Evolutionary conservation across 2,329 filamentous ascomycete species (phyloP), one percentile per base, ranked within the genome.

Genomic region (Alternaria arbusti): DNA sequence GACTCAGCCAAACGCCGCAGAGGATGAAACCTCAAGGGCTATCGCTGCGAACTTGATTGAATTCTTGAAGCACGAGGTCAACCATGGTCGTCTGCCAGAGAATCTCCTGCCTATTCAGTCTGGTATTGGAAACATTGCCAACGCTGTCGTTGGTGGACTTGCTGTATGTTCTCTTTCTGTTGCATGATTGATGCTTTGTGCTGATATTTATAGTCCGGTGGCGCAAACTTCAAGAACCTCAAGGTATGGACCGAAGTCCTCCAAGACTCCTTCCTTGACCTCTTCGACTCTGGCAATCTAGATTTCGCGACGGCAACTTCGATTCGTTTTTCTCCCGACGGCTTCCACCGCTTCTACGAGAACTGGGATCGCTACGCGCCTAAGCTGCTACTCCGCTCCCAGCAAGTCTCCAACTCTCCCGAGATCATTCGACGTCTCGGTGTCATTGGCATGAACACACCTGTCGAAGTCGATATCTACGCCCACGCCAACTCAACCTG

Each of bases 171-270:
- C 2, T 2, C 6, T 6, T 5, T 13, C 11, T 5, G 1, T 6
- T 26, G 3, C 28, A 8, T 10, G 7, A 22, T 13, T 8, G 17
- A 55, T 20, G 11, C 10, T n/a, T 12, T 1, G 28, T 11, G 3
- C 65, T 66, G 26, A 66, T 57, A 36, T 28, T 7, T 11, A 30
- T 46, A 79, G 74, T 88, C 91, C 62, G 86, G 86, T 13, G 85
- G 84, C 64, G 92, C 91, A 69, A 90, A 94, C 79, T 97, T 97
- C 86, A 87, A 88, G 77, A 92, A 96, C 83, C 87, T 97, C 61
- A 94, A 91, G 78, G 94, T 97, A 43, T 97, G 93, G 94, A 97
- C 94, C 23, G 93, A 97, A 82, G 93, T 97, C 51, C 89, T 97
- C 61, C 93, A 97, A 83, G 93, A 97, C 79, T 94, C 91, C 22